Base-by-base conservation (phyloP, 2,329 filamentous ascomycete species). In the Fusarium clavum region DNA sequence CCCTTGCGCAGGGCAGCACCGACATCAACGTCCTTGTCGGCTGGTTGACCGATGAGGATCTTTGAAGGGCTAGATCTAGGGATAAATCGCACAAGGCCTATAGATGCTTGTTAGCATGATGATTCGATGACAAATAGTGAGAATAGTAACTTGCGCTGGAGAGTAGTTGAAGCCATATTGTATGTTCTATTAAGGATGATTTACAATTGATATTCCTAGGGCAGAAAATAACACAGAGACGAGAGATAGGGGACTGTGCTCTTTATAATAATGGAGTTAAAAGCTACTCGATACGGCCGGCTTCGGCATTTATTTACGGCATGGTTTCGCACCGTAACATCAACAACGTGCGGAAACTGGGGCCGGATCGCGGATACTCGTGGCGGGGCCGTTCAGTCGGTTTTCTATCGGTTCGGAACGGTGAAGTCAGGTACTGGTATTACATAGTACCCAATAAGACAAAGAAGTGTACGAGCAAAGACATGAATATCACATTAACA, bases 81-180 rank as follows among this genome's bases (percentile, higher is more conserved):
- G 20, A 85, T 76, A 72, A 90, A 90, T 55, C 88, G 86, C 70
- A 89, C 86, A 61, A 90, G 83, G 76, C 87, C 87, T 89, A 24
- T 22, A 10, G 16, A 46, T 52, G 47, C 29, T 32, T 47, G 40
- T 29, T 38, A 47, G 45, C 44, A 30, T 49, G 38, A 11, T 40
- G 13, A n/a, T 9, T n/a, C n/a, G 5, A 32, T 14, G 27, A 13
- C 9, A 20, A n/a, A 53, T n/a, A 16, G 13, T n/a, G 12, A 20
- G 29, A 40, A 20, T 27, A 49, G 30, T n/a, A n/a, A 63, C 58
- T 46, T 61, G 67, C 73, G 73, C 51, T 74, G 73, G 29, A 75
- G 69, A 52, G 61, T 41, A 53, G 73, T 32, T 60, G 72, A 61
- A 34, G 71, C 71, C 73, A 74, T 74, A 18, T 18, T 57, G 20